Conservation (phyloP, 352 stramenopile species). For the Globisporangium uncinulatum region DNA sequence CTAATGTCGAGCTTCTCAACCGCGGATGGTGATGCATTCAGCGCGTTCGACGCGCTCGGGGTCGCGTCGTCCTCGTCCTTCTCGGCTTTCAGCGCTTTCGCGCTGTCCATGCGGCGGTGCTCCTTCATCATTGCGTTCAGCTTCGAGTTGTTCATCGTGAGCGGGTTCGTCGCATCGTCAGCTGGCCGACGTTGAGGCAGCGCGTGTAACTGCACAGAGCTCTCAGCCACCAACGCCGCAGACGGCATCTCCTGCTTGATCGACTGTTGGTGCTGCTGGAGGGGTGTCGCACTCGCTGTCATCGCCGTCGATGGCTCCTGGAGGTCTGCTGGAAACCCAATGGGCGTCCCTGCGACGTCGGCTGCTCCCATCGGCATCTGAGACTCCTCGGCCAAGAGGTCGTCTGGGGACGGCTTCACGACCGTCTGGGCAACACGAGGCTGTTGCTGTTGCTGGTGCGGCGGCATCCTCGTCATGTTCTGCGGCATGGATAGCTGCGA, state of each 20-base stretch:
- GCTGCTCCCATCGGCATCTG: slow-evolving; percentile 19
- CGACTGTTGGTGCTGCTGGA: neutral
- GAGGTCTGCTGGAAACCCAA: slow-evolving; percentile 60
- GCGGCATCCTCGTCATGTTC: neutral
- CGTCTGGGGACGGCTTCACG: slow-evolving; percentile 42
- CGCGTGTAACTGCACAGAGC: neutral
- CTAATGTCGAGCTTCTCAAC: slow-evolving; percentile 9
- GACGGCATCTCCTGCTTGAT: neutral
- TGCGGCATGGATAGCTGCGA: slow-evolving; percentile 23
- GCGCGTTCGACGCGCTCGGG: neutral
- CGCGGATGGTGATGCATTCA: neutral
- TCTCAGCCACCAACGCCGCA: too few relatives aligned
- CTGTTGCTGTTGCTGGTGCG: slow-evolving; percentile 9
- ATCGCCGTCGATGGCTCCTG: slow-evolving; percentile 28
- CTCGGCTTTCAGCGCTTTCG: slow-evolving; percentile 21
- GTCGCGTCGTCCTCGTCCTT: too few relatives aligned
- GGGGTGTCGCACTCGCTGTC: neutral
- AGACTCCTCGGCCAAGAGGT: slow-evolving; percentile 40
- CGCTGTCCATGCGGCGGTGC: slow-evolving; percentile 65
- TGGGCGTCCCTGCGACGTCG: slow-evolving; percentile 26
- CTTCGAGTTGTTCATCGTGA: slow-evolving; percentile 85
- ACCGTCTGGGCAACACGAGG: neutral
- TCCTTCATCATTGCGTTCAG: slow-evolving; percentile 85
- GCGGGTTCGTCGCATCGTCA: slow-evolving; percentile 40
- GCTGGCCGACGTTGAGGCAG: neutral